These are phyloP conservation scores for Aurinia saxatilis DNA, from an alignment of 345 rosid species.

Conservation along the genomic window DNA sequence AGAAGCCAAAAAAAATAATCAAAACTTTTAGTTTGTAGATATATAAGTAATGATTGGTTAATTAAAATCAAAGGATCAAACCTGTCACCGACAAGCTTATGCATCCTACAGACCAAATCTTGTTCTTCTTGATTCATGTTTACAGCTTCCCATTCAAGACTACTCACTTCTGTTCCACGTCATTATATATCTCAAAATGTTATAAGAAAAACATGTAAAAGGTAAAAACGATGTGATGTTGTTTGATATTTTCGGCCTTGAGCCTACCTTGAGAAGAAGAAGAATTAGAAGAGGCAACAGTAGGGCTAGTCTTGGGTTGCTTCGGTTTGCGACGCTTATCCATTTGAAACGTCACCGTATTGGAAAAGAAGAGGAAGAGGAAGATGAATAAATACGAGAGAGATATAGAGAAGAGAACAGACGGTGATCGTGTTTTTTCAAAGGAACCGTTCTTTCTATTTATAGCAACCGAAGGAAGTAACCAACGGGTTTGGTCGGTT, in stretches of 20 bases:
- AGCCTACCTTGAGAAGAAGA: slow-evolving; percentile 19
- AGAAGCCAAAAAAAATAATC: background rate
- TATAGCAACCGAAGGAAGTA: slow-evolving; percentile 12
- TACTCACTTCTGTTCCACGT: slow-evolving; percentile 44
- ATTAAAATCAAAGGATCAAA: slow-evolving; percentile 1
- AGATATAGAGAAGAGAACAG: background rate
- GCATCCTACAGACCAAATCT: slow-evolving; percentile 60
- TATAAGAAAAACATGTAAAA: background rate
- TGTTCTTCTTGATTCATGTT: slow-evolving; percentile 49
- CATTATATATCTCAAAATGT: background rate
- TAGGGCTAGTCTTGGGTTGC: slow-evolving; percentile 12
- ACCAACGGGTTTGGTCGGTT: slow-evolving; percentile 2
- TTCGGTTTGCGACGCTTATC: slow-evolving; percentile 20
- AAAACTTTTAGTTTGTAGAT: background rate
- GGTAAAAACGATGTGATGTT: background rate
- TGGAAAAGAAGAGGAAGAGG: background rate
- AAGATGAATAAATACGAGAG: background rate
- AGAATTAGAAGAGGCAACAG: background rate
- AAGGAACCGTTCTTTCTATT: slow-evolving; percentile 8
- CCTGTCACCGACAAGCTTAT: slow-evolving; percentile 61
- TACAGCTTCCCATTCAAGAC: slow-evolving; percentile 46
- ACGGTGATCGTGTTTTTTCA: background rate
- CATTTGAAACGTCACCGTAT: background rate
- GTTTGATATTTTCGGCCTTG: background rate
- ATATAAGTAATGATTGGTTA: too few species aligned